Evolutionary conservation across 208 protist genomes (phyloP), one percentile per base, ranked within the genome.

Genomic region (Angomonas deanei): DNA sequence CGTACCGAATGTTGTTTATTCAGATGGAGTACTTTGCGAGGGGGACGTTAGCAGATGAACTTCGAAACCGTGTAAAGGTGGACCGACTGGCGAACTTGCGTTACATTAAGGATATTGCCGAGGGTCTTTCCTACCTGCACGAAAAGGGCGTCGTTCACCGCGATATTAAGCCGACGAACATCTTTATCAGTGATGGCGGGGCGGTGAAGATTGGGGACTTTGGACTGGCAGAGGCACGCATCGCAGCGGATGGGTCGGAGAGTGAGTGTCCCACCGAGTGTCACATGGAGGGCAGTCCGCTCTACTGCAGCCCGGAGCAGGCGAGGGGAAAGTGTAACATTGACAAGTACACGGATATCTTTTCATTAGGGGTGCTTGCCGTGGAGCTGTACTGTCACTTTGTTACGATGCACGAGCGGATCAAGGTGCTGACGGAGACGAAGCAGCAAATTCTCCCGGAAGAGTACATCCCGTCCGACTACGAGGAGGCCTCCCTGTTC

Each of bases 171-270:
- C 88, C 88, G 1, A 87, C 82, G 28, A 94, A 94, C 73, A 88
- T 94, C 27, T 94, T 94, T 63, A 66, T 94, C 4, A 74, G 75
- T 1, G 74, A 75, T 32, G 58, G 42, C 31, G 74, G 61, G 15
- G 66, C 76, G 17, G 66, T 94, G 63, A 94, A 94, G 53, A 91
- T 94, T 60, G 88, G 88, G 13, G 88, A 94, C 64, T 94, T 94
- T 79, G 88, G 88, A 0, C 68, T 94, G 10, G 84, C 88, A 0
- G 91, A 87, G 61, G 68, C 64, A 17, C 79, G 75, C 32, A 59
- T 38, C 19, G 24, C 27, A 0, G 3, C 6, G 21, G 27, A 3
- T 15, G 26, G 15, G 21, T 15, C 50, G n/a, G 23, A 13, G 24
- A 19, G 27, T 4, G 50, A 28, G 27, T 5, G 23, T n/a, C n/a